Conservation (phyloP, 768 basidiomycete genomes). For the Trametes meyenii region DNA sequence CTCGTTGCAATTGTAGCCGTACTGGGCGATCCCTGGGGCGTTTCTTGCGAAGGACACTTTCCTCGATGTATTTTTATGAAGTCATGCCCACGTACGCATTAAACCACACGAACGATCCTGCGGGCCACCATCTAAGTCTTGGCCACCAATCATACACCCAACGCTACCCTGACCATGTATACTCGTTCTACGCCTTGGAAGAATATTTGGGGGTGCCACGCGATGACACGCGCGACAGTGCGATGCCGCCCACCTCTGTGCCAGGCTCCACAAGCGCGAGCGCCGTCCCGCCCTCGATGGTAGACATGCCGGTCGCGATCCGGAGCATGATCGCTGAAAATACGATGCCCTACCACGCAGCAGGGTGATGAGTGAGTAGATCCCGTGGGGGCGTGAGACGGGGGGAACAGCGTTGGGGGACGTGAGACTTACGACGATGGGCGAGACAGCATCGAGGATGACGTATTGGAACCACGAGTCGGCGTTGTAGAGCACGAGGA, state of each 20-base stretch:
- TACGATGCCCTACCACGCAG: slow-evolving; percentile 33
- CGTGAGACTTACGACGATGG: slow-evolving; percentile 13
- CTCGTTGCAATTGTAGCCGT: no score
- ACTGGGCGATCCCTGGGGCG: no score
- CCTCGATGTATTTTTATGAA: no score
- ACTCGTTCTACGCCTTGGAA: no score
- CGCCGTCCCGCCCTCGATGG: slow-evolving; percentile 10
- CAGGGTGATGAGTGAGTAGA: background rate
- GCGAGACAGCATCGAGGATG: slow-evolving; percentile 38
- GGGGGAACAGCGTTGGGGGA: background rate
- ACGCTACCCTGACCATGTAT: no score
- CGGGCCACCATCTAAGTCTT: no score
- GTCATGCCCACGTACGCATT: no score
- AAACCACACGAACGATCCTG: no score
- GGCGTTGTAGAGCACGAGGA: slow-evolving; percentile 39
- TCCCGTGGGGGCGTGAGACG: no score
- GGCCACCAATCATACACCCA: no score
- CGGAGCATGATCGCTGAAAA: slow-evolving; percentile 46
- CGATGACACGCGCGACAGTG: slow-evolving; percentile 4
- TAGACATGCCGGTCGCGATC: slow-evolving; percentile 39
- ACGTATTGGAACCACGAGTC: slow-evolving; percentile 43
- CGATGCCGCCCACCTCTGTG: background rate
- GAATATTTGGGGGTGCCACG: background rate
- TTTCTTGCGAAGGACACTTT: no score
- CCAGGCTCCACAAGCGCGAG: slow-evolving; percentile 3